Conservation (phyloP, 352 stramenopile genomes). For the Pythium pyrilobum region DNA sequence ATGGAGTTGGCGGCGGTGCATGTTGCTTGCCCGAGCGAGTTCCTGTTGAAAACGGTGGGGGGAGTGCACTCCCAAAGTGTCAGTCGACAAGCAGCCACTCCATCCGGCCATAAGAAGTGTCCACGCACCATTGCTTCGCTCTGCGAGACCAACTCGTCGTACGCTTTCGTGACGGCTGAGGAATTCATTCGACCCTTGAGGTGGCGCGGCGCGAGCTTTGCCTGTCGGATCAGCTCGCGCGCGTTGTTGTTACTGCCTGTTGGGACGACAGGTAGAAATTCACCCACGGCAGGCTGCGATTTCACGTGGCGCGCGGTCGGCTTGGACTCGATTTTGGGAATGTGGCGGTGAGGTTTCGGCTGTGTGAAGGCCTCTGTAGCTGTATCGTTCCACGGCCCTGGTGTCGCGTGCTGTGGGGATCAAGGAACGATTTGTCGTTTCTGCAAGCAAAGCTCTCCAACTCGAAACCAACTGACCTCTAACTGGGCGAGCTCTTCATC, state of each 20-base stretch:
- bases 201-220: background rate
- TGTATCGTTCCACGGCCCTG: constrained; percentile 19
- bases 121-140: constrained; percentile 37
- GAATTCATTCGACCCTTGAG: constrained; percentile 17
- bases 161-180: constrained; percentile 38
- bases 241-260: constrained; percentile 2
- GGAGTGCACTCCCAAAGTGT: too few relatives aligned
- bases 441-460: too few relatives aligned
- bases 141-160: constrained; percentile 46
- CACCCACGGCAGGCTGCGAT: background rate
- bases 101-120: background rate
- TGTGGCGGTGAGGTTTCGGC: too few relatives aligned
- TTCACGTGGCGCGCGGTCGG: background rate
- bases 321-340: too few relatives aligned
- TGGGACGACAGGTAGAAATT: constrained; percentile 6
- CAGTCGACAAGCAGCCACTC: too few relatives aligned
- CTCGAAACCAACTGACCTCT: constrained; percentile 12
- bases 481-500: constrained; percentile 19
- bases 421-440: background rate
- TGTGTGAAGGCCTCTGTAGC: background rate
- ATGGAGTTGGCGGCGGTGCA: constrained; percentile 28
- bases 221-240: background rate
- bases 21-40: constrained; percentile 10
- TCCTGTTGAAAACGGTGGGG: background rate
- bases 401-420: constrained; percentile 13